Evolutionary conservation across 345 rosid genomes (phyloP).

Genomic region (Nasturtium officinale): DNA sequence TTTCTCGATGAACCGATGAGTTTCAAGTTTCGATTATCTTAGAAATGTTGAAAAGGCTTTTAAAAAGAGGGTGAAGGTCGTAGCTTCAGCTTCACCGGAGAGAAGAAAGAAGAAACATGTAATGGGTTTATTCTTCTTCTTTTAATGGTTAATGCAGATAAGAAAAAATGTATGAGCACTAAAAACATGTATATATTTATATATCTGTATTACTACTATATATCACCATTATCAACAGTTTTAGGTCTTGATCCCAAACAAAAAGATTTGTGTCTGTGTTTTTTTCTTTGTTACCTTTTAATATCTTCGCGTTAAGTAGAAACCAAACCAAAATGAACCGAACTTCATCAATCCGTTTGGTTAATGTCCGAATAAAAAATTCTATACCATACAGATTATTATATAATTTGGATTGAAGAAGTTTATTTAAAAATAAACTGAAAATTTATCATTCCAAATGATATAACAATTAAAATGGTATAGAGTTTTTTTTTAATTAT

Average conservation of each 20-base stretch:
- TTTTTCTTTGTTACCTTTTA: background rate
- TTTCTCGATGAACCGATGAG: constrained; percentile 45
- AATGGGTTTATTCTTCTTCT: constrained; percentile 2
- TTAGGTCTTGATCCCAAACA: constrained; percentile 22
- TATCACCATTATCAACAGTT: constrained; percentile 25
- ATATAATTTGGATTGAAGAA: no score
- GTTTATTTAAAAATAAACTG: no score
- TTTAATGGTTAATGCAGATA: constrained; percentile 21
- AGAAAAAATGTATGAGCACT: constrained; percentile 12
- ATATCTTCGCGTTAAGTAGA: background rate
- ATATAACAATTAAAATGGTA: no score
- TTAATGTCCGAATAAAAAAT: no score
- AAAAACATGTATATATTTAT: constrained; percentile 12
- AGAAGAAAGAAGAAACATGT: constrained; percentile 27
- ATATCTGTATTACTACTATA: constrained; percentile 36
- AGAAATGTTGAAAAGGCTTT: constrained; percentile 11
- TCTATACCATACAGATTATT: no score
- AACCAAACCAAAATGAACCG: no score
- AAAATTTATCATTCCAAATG: no score
- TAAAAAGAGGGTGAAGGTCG: constrained; percentile 8
- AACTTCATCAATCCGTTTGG: no score
- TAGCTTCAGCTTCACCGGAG: constrained; percentile 33
- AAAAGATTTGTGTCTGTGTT: background rate
- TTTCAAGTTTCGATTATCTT: constrained; percentile 4
- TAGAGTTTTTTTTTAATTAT: no score